A percentile compares a stretch with the other conserved stretches of the same genome.
phyloP scores from a whole-genome alignment of 108 stramenopile genomes.

The Discostella stelligeroides region DNA sequence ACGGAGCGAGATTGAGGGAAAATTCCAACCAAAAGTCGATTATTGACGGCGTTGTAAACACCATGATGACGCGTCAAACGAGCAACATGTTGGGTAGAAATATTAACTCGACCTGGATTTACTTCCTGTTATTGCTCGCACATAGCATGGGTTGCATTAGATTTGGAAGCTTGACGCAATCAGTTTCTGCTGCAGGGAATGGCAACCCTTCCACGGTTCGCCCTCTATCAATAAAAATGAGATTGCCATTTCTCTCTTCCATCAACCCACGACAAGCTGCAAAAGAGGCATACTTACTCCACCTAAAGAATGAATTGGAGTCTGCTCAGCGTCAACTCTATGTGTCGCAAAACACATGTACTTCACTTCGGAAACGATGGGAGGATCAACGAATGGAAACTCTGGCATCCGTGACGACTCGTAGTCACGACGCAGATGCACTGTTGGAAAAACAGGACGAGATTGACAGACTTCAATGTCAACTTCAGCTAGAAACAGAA shows the following conservation, averaged over 20 bases:
- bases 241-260: slow-evolving; percentile 26
- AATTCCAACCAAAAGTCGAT: no score
- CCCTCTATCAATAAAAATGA: slow-evolving; percentile 3
- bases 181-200: slow-evolving; percentile 3
- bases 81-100: neutral
- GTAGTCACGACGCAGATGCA: neutral
- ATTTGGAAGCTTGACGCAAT: neutral
- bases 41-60: neutral
- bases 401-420: slow-evolving; percentile 13
- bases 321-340: slow-evolving; percentile 40
- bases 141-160: neutral
- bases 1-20: no score
- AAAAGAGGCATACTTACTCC: slow-evolving; percentile 33
- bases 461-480: slow-evolving; percentile 23
- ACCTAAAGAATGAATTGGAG: slow-evolving; percentile 38
- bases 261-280: slow-evolving; percentile 31
- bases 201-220: slow-evolving; percentile 11
- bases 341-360: slow-evolving; percentile 45
- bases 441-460: slow-evolving; percentile 21
- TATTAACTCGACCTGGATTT: slow-evolving; percentile 1
- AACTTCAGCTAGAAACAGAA: slow-evolving; percentile 31
- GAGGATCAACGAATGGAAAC: slow-evolving; percentile 37
- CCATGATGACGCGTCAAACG: neutral
- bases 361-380: slow-evolving; percentile 27
- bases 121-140: neutral